phyloP scores from a whole-genome alignment of 257 asterid genomes.

The Oldenlandia corymbosa region DNA sequence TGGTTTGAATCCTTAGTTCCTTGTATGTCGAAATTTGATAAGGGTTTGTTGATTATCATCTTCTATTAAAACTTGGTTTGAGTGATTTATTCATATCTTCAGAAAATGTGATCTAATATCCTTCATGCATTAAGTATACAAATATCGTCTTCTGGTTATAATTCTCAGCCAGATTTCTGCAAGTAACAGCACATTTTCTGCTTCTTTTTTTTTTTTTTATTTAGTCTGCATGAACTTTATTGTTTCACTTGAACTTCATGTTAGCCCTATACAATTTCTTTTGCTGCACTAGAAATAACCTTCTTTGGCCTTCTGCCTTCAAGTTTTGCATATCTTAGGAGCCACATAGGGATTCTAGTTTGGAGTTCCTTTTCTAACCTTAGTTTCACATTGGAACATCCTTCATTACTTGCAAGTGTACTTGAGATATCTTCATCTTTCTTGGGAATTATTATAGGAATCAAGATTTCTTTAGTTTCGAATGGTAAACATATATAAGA shows the following conservation, averaged over 20 bases:
- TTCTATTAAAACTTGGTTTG: conserved; percentile 12
- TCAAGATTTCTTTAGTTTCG: too few relatives aligned
- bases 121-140: neutral
- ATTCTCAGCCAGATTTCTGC: conserved; percentile 10
- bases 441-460: too few relatives aligned
- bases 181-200: neutral
- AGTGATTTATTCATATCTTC: conserved; percentile 4
- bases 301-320: neutral
- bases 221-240: neutral
- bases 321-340: neutral
- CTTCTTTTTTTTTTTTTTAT: too few relatives aligned
- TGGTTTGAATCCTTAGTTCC: conserved; percentile 7
- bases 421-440: too few relatives aligned
- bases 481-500: too few relatives aligned
- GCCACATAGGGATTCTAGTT: neutral
- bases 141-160: neutral
- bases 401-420: neutral
- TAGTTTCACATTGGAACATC: too few relatives aligned
- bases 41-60: conserved; percentile 12
- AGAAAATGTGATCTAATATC: neutral
- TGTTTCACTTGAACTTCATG: neutral
- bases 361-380: neutral
- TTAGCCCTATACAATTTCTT: neutral
- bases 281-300: neutral
- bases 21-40: conserved; percentile 3